phyloP scores from a whole-genome alignment of 352 stramenopile species.

The Globisporangium ultimum region DNA sequence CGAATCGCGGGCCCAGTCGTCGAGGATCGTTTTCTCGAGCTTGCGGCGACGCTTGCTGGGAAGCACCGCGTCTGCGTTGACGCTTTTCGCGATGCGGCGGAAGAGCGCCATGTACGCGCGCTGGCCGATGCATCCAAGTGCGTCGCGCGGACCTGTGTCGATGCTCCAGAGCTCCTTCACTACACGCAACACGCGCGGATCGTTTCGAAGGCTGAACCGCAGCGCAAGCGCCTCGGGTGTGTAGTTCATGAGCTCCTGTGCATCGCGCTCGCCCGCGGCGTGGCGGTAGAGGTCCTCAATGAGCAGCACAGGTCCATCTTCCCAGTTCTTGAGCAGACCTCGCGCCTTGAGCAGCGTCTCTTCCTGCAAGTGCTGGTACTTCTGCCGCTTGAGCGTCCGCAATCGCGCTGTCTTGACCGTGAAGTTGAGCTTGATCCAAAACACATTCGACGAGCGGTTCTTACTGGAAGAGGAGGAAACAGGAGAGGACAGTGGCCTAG shows the following conservation, averaged over 20 bases:
- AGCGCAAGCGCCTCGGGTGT: conserved; percentile 60
- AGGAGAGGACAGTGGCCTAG: neutral
- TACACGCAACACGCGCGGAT: conserved; percentile 37
- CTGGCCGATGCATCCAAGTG: conserved; percentile 59
- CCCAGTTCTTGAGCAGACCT: conserved; percentile 64
- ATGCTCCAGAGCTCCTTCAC: conserved; percentile 57
- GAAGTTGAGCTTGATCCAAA: conserved; percentile 78
- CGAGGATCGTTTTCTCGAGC: conserved; percentile 45
- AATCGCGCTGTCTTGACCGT: conserved; percentile 60
- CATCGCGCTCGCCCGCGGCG: conserved; percentile 35
- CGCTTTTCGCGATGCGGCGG: conserved; percentile 46
- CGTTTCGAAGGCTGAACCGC: conserved; percentile 63
- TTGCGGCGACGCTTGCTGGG: conserved; percentile 13
- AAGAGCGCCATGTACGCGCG: conserved; percentile 50
- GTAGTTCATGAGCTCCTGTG: conserved; percentile 61
- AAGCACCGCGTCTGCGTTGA: conserved; percentile 36
- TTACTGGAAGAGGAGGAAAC: neutral
- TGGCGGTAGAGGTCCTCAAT: conserved; percentile 58
- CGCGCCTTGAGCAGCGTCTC: conserved; percentile 55
- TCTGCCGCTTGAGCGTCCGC: conserved; percentile 60
- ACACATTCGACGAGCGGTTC: conserved; percentile 37
- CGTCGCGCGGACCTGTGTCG: conserved; percentile 45
- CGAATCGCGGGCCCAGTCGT: conserved; percentile 66
- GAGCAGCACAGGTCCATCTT: conserved; percentile 52
- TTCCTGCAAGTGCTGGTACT: conserved; percentile 74